A percentile compares a stretch with the other conserved stretches of the same genome.
Evolutionary conservation across 2,329 filamentous ascomycete genomes (phyloP).

Genomic region (Verticillium longisporum): DNA sequence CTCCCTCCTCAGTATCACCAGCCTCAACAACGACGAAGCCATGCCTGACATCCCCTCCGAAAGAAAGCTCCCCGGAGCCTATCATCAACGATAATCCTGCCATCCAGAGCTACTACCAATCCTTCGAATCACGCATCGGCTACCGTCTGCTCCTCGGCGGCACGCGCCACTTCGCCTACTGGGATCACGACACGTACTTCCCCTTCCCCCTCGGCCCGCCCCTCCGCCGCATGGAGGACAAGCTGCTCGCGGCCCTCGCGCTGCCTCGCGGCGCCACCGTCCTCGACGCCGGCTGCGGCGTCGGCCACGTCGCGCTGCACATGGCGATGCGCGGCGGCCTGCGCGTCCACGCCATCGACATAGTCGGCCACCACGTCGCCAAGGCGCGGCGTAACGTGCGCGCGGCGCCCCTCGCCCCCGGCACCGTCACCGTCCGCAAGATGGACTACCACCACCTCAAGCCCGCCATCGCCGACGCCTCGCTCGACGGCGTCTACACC

Average conservation of each 20-base stretch:
- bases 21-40: not conserved
- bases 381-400: slow-evolving; percentile 34
- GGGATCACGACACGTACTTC: slow-evolving; percentile 33
- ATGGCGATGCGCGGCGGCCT: slow-evolving; percentile 36
- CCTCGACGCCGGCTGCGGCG: slow-evolving; percentile 45
- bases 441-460: slow-evolving; percentile 47
- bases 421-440: slow-evolving; percentile 28
- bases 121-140: slow-evolving; percentile 35
- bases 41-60: not conserved
- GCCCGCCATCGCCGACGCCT: slow-evolving; percentile 9
- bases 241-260: slow-evolving; percentile 28
- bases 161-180: slow-evolving; percentile 44
- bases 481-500: slow-evolving; percentile 45
- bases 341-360: slow-evolving; percentile 38
- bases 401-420: slow-evolving; percentile 21
- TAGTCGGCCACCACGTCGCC: slow-evolving; percentile 38
- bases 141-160: slow-evolving; percentile 36
- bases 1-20: not conserved
- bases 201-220: slow-evolving; percentile 37
- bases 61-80: slow-evolving; percentile 5
- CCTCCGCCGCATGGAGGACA: slow-evolving; percentile 42
- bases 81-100: slow-evolving; percentile 29
- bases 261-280: slow-evolving; percentile 33
- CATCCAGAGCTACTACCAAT: slow-evolving; percentile 37
- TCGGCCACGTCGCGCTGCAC: slow-evolving; percentile 40